These are phyloP conservation scores for Solanum virginianum DNA, from an alignment of 257 asterid genomes.

Conservation along the genomic window DNA sequence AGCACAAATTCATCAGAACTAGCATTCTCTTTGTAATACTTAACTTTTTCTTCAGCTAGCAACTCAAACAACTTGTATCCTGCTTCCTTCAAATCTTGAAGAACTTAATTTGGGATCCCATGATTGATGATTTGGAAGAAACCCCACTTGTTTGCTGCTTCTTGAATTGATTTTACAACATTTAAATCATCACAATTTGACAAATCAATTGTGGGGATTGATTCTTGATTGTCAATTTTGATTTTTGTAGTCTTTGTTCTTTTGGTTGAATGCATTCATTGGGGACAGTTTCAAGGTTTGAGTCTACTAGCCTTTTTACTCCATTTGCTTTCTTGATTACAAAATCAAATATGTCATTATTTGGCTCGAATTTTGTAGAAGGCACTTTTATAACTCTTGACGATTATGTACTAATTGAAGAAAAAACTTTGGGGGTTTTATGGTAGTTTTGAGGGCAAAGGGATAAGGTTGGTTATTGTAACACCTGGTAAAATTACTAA, in stretches of 20 bases:
- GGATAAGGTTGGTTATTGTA: too few species aligned
- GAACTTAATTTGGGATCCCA: conserved; percentile 33
- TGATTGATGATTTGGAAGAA: conserved; percentile 48
- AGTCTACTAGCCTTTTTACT: conserved; percentile 23
- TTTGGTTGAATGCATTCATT: conserved; percentile 23
- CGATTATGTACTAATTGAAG: background rate
- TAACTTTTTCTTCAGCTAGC: conserved; percentile 34
- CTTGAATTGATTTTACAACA: conserved; percentile 17
- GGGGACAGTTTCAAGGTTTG: conserved; percentile 17
- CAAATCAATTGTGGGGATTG: conserved; percentile 35
- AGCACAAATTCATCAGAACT: conserved; percentile 17
- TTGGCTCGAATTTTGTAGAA: background rate
- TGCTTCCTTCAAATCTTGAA: conserved; percentile 25
- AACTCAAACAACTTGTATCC: conserved; percentile 25
- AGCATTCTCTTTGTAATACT: conserved; percentile 23
- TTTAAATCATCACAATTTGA: conserved; percentile 22
- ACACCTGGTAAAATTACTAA: too few species aligned
- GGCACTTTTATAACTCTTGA: background rate
- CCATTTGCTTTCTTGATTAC: conserved; percentile 32
- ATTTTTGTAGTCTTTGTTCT: conserved; percentile 15
- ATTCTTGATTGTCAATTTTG: conserved; percentile 4
- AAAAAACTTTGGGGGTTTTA: background rate
- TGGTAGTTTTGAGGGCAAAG: background rate
- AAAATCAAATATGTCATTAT: conserved; percentile 19
- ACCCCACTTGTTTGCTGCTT: conserved; percentile 37